Evolutionary conservation across 805 yeast genomes (phyloP).

Genomic region (Cyberlindnera euphorbiiphila): DNA sequence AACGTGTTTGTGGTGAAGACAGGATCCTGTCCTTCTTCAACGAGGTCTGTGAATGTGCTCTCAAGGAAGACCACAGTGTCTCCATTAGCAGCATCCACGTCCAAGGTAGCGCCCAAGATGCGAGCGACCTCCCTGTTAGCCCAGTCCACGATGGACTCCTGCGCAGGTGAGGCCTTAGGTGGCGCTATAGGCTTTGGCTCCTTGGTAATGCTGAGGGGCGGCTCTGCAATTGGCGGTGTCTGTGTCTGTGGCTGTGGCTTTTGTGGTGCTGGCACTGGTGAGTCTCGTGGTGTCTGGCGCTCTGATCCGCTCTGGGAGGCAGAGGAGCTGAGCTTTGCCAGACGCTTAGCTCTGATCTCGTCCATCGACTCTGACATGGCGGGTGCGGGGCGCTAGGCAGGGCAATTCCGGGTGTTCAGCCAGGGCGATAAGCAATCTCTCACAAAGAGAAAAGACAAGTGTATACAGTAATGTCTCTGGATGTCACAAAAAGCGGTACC

Average conservation of each 20-base stretch:
- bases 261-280: conserved; percentile 1
- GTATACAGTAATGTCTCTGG: no score
- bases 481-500: no score
- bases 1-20: conserved; percentile 24
- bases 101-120: conserved; percentile 22
- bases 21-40: conserved; percentile 21
- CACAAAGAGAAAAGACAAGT: conserved; percentile 1
- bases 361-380: conserved; percentile 19
- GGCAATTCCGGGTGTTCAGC: no score
- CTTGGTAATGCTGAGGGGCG: neutral
- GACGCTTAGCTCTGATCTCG: conserved; percentile 37
- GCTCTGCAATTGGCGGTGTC: neutral
- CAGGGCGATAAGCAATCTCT: no score
- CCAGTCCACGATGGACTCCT: conserved; percentile 13
- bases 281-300: neutral
- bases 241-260: neutral
- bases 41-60: conserved; percentile 23
- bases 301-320: neutral
- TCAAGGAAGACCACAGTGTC: conserved; percentile 19
- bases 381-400: no score
- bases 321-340: conserved; percentile 19
- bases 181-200: neutral
- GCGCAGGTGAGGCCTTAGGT: neutral
- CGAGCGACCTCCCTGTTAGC: conserved; percentile 6
- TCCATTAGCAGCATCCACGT: conserved; percentile 13